Evolutionary conservation across 2,329 filamentous ascomycete species (phyloP), one percentile per base, ranked within the genome.

Genomic region (Penicillium oxalicum): DNA sequence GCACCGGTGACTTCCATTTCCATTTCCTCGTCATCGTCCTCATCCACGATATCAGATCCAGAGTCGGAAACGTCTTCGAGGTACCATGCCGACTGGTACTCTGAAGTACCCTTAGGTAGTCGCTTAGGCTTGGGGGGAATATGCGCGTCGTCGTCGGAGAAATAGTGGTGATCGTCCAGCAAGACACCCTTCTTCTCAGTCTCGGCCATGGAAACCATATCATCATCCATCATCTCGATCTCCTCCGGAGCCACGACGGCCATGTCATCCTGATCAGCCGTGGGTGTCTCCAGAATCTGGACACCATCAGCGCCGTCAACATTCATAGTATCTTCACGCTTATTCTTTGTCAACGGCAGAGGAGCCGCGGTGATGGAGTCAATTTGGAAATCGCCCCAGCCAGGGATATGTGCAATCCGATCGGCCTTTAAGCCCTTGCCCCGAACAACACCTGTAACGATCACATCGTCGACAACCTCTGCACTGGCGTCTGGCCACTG

Each of bases 131-230:
- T 71, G 33, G 77, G 70, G 13, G 82, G 74, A 13, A 78, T 74
- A 45, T 82, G 76, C 4, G 69, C 72, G 45, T 93, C 86, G 40
- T 93, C 89, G 38, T 97, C 91, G 0, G 91, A 91, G 65, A 97
- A 98, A 69, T 98, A 98, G 66, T 97, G 91, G 67, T 98, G 91
- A 57, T 97, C 91, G 58, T 98, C 93, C 8, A 98, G 77, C 36
- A 98, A 74, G 1, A 98, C 93, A 55, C 91, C 93, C 71, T 91
- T 95, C 64, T 84, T 84, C 38, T 78, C 75, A 2, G 75, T 73
- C 24, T 77, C 72, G 3, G 75, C 76, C 61, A 79, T 57, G 52
- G 75, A 65, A 59, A 77, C 49, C 72, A 72, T 63, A 24, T 81
- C 80, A 24, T 82, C 79, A 52, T 88, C 86, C 25, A 81, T 76